Base-by-base conservation (phyloP, 2,329 filamentous ascomycete species). In the Alternaria sp. region DNA sequence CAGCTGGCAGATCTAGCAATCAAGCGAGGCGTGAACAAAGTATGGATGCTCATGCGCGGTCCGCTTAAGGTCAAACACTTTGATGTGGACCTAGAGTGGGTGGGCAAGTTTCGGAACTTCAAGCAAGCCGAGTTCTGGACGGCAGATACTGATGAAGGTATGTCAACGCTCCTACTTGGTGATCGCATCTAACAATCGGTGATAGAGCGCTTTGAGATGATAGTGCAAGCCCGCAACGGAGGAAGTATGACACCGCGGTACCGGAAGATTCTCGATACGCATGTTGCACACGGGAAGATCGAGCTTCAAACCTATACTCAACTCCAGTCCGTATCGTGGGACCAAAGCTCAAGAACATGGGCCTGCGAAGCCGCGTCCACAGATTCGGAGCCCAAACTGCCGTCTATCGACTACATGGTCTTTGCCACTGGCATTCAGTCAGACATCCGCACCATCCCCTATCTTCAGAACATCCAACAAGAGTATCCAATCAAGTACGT, bases 31-130 rank as follows among this genome's bases (percentile, higher is more conserved):
- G 88, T 92, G 1, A 85, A 82, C 1, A 90, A 88, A 65, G 89
- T 94, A 0, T 91, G 86, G 83, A 86, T 91, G 55, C 73, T 95
- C 25, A 89, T 93, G 86, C 85, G 92, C 30, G 83, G 85, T 54
- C 81, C 68, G 74, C 81, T 81, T 67, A 86, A 86, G 68, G 85
- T 93, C 53, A 95, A 95, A 78, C 89, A 90, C 62, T 95, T 95
- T 67, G 92, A 95, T 70, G 85, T 95, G 23, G 87, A 89, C 60
- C 83, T 95, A 2, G 85, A 87, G 51, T 96, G 92, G 92, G 91
- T 95, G 78, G 91, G 90, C 10, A 95, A 95, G 75, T 95, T 91
- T 77, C 89, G 90, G 59, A 95, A 95, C 75, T 86, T 88, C 57
- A 88, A 92, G 68, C 91, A 94, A 74, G 89, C 91, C 1, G 85